These are phyloP conservation scores for Alternaria hordeiaustralica DNA, from an alignment of 2,329 filamentous ascomycete species.

Conservation along the genomic window DNA sequence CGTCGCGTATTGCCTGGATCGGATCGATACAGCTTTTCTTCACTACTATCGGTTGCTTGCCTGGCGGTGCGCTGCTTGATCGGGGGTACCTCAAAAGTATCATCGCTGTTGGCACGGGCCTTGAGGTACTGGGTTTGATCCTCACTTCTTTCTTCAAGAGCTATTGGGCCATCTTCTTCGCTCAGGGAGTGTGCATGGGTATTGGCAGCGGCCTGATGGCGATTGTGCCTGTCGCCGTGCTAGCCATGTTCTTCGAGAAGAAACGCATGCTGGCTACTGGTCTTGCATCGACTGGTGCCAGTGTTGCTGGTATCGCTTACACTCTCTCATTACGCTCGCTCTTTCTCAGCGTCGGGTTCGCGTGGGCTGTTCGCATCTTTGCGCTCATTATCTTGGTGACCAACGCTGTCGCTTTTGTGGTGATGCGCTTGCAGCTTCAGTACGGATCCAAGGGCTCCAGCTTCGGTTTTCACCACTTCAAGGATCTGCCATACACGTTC, in stretches of 20 bases:
- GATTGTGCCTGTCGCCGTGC: conserved; percentile 31
- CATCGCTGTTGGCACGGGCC: conserved; percentile 36
- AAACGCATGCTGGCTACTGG: conserved; percentile 43
- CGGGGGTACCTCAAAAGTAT: conserved; percentile 37
- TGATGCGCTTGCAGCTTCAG: conserved; percentile 23
- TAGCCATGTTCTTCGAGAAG: conserved; percentile 46
- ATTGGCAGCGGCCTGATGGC: conserved; percentile 43
- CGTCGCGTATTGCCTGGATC: conserved; percentile 44
- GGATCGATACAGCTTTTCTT: conserved; percentile 45
- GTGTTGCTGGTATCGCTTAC: conserved; percentile 44
- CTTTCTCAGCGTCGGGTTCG: conserved; percentile 38
- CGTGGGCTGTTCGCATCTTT: conserved; percentile 34
- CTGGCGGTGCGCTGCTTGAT: conserved; percentile 39
- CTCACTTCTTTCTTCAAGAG: conserved; percentile 24
- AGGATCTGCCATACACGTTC: conserved; percentile 23
- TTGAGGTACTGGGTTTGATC: conserved; percentile 34
- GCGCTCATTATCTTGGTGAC: conserved; percentile 18
- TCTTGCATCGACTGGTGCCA: conserved; percentile 42
- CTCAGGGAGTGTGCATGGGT: conserved; percentile 45
- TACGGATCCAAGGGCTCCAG: conserved; percentile 19
- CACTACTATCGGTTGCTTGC: conserved; percentile 42
- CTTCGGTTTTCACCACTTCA: conserved; percentile 21
- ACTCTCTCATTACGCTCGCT: conserved; percentile 39
- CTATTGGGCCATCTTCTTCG: conserved; percentile 34
- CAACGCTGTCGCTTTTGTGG: conserved; percentile 13